These are phyloP conservation scores for Noccaea bulbosa DNA, from an alignment of 345 rosid species.

Conservation along the genomic window DNA sequence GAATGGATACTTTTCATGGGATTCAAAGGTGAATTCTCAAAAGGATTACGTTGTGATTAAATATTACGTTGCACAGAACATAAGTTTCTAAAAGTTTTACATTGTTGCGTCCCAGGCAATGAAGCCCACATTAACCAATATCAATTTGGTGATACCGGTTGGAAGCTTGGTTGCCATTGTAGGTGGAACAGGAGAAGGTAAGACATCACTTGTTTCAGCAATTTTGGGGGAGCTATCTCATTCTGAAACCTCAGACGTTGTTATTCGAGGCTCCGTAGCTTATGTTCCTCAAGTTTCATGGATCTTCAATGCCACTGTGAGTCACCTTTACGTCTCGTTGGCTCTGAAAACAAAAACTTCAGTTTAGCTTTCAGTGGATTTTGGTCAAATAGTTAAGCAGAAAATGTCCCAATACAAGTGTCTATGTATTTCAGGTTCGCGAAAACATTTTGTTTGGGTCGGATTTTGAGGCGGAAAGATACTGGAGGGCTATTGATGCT, in stretches of 20 bases:
- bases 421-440: conserved; percentile 61
- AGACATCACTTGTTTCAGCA: conserved; percentile 92
- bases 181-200: conserved; percentile 98
- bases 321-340: conserved; percentile 33
- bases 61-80: conserved; percentile 6
- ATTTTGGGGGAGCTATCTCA: conserved; percentile 92
- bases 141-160: conserved; percentile 71
- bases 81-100: conserved; percentile 6
- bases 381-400: not conserved
- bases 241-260: conserved; percentile 54
- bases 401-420: not conserved
- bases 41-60: conserved; percentile 12
- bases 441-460: conserved; percentile 88
- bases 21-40: conserved; percentile 61
- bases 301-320: conserved; percentile 97
- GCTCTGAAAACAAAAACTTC: not conserved
- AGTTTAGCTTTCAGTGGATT: too few species aligned
- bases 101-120: conserved; percentile 53
- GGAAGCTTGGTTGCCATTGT: conserved; percentile 91
- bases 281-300: conserved; percentile 98
- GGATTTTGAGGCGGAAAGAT: conserved; percentile 60
- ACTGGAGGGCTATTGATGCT: conserved; percentile 77
- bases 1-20: conserved; percentile 90
- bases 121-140: conserved; percentile 64
- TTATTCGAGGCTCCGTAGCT: conserved; percentile 84